Evolutionary conservation across 257 asterid genomes (phyloP).

Genomic region (Jasminum sambac): DNA sequence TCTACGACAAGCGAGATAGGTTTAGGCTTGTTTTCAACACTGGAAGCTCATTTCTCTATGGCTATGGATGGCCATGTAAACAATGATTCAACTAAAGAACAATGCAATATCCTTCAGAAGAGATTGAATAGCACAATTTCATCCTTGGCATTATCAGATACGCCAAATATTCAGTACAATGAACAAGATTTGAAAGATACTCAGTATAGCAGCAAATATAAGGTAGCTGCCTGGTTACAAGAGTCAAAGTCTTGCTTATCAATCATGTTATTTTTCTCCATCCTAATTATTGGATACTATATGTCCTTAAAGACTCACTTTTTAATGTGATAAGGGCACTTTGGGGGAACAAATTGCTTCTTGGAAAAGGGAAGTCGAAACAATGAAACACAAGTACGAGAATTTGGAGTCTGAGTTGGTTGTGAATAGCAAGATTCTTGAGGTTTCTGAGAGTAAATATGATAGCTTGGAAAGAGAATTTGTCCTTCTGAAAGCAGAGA

Average conservation of each 20-base stretch:
- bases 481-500: slow-evolving; percentile 56
- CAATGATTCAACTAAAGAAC: slow-evolving; percentile 45
- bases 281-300: slow-evolving; percentile 57
- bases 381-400: slow-evolving; percentile 46
- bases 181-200: slow-evolving; percentile 33
- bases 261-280: slow-evolving; percentile 50
- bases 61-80: slow-evolving; percentile 36
- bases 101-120: slow-evolving; percentile 55
- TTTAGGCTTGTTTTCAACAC: slow-evolving; percentile 54
- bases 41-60: slow-evolving; percentile 60
- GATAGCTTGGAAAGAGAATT: slow-evolving; percentile 70
- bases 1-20: slow-evolving; percentile 72
- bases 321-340: slow-evolving; percentile 64
- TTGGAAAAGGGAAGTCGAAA: slow-evolving; percentile 67
- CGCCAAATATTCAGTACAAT: slow-evolving; percentile 21
- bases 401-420: slow-evolving; percentile 59
- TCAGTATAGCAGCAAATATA: slow-evolving; percentile 42
- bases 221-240: slow-evolving; percentile 87
- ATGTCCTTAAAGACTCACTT: slow-evolving; percentile 41
- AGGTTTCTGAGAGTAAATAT: slow-evolving; percentile 53
- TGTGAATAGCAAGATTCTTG: slow-evolving; percentile 45
- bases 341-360: slow-evolving; percentile 70
- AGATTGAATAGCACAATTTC: slow-evolving; percentile 59
- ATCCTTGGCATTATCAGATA: slow-evolving; percentile 45
- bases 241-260: slow-evolving; percentile 52